Percentiles rank a stretch among this genome's conserved stretches.
Conservation (phyloP, 768 basidiomycete species). For the Pulveroboletus sp. region DNA sequence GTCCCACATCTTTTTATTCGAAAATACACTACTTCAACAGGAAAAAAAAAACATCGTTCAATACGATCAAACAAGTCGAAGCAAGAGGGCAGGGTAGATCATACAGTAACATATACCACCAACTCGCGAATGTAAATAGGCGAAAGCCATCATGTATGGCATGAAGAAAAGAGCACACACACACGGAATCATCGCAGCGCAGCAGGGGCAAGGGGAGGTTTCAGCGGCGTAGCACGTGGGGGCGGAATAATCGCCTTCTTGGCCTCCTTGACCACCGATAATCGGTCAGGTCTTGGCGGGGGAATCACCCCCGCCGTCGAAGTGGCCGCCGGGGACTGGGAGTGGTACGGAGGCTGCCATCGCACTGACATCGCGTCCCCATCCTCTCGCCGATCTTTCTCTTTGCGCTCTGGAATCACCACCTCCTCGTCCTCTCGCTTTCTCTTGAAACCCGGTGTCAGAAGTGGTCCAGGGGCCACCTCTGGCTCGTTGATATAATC, state of each 20-base stretch:
- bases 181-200: conserved; percentile 2
- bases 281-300: conserved; percentile 22
- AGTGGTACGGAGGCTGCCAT: background rate
- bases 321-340: no score
- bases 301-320: background rate
- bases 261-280: conserved; percentile 12
- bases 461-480: background rate
- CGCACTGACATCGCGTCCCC: no score
- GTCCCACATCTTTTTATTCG: no score
- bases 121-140: no score
- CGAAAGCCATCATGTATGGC: no score
- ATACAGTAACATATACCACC: no score
- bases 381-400: conserved; percentile 16
- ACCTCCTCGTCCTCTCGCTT: conserved; percentile 26
- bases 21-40: no score
- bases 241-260: conserved; percentile 20
- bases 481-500: conserved; percentile 48
- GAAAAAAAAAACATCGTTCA: no score
- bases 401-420: conserved; percentile 1
- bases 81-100: no score
- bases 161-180: no score
- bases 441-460: conserved; percentile 12
- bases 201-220: background rate
- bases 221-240: conserved; percentile 6
- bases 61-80: no score